These are phyloP conservation scores for Solidago caesia DNA, from an alignment of 129 eudicot genomes.

Conservation along the genomic window DNA sequence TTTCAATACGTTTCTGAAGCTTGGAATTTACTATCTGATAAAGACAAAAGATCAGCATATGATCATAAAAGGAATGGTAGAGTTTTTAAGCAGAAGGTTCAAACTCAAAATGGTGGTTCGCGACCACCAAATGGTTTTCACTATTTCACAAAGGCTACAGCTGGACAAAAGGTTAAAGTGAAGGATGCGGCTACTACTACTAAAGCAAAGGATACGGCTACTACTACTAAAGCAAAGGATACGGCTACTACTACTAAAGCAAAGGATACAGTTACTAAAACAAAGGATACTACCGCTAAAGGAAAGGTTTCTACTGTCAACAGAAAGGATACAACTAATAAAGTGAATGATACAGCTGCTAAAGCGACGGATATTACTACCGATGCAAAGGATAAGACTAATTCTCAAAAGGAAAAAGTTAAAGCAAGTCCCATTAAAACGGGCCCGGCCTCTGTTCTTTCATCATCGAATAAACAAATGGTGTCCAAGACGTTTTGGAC, in stretches of 20 bases:
- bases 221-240: conserved; percentile 36
- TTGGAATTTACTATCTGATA: conserved; percentile 74
- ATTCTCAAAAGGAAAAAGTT: neutral
- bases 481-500: conserved; percentile 65
- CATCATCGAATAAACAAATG: conserved; percentile 23
- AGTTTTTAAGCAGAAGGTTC: conserved; percentile 30
- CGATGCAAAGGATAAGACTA: conserved; percentile 7
- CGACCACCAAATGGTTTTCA: conserved; percentile 50
- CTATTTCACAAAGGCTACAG: conserved; percentile 43
- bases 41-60: conserved; percentile 49
- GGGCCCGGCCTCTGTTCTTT: conserved; percentile 22
- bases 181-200: neutral
- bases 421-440: conserved; percentile 1
- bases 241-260: neutral
- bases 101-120: conserved; percentile 31
- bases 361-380: no score
- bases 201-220: conserved; percentile 15
- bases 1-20: conserved; percentile 72
- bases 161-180: neutral
- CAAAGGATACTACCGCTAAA: conserved; percentile 13
- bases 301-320: no score
- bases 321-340: no score
- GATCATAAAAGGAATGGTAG: conserved; percentile 49
- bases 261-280: neutral
- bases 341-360: no score